Evolutionary conservation across 345 rosid species (phyloP).

Genomic region (Pistacia vera): DNA sequence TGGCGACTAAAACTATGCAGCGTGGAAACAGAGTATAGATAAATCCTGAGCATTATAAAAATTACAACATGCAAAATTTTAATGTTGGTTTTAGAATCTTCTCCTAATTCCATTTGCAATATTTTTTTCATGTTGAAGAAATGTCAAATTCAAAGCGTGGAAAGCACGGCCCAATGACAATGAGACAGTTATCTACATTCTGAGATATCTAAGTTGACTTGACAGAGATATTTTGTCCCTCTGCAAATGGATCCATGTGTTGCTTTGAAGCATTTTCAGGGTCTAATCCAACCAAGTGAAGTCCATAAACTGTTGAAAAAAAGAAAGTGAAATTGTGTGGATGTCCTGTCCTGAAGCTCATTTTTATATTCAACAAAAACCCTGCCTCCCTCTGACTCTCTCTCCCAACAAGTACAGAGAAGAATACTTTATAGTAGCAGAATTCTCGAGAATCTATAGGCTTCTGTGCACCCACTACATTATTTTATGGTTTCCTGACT

Average conservation of each 20-base stretch:
- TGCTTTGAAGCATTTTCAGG: slow-evolving; percentile 13
- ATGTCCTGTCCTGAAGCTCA: background rate
- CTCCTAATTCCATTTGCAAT: background rate
- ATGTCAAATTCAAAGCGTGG: slow-evolving; percentile 3
- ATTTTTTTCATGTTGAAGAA: background rate
- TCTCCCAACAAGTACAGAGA: slow-evolving; percentile 12
- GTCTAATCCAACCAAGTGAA: slow-evolving; percentile 15
- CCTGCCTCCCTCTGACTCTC: background rate
- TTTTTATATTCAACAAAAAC: background rate
- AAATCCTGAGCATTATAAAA: no score
- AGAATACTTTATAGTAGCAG: slow-evolving; percentile 17
- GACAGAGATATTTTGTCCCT: slow-evolving; percentile 24
- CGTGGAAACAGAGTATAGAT: no score
- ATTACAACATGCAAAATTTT: background rate
- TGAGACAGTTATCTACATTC: slow-evolving; percentile 13
- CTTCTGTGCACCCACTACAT: slow-evolving; percentile 16
- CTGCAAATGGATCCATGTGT: slow-evolving; percentile 19
- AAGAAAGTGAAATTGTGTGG: background rate
- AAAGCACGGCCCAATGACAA: slow-evolving; percentile 23
- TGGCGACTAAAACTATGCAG: no score
- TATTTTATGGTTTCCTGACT: slow-evolving; percentile 14
- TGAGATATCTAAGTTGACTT: slow-evolving; percentile 17
- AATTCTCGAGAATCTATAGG: slow-evolving; percentile 27
- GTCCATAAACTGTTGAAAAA: slow-evolving; percentile 7
- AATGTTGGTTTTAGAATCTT: background rate